Base-by-base conservation (phyloP, 2,329 filamentous ascomycete genomes). In the Pyrenophora tritici-repentis region DNA sequence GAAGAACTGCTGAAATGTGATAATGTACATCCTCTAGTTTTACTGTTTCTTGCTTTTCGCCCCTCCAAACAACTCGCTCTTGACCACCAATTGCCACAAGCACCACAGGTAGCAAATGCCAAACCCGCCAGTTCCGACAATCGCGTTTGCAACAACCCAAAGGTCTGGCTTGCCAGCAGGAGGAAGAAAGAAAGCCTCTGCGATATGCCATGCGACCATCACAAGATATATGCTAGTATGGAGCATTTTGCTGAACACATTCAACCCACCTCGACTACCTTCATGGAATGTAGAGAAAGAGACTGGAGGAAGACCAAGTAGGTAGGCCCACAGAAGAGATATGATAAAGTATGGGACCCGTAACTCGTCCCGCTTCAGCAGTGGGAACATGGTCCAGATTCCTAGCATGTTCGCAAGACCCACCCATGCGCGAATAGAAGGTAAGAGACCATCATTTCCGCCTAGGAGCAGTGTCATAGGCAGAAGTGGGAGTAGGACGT, bases 381-480 rank as follows among this genome's bases (percentile, higher is more conserved):
- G 79, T 0, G 94, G 94, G 68, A 91, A 99, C 83, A 97, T 88
- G 5, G 94, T 97, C 91, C 91, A 97, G 26, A 84, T 84, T 7
- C 89, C 93, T 9, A 97, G 81, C 12, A 94, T 81, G 69, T 99
- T 99, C 46, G 91, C 92, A 68, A 96, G 96, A n/a, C 92, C 92
- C 4, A 97, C 87, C 94, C 94, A 99, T 2, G 90, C 86, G 41
- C 94, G 84, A 14, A 84, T 85, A 45, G 87, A 86, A 53, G 89
- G 88, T 53, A 85, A 85, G 42, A 99, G 76, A 0, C 93, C 93
- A 41, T 89, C 84, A 56, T 87, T 84, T 13, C 89, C 86, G 13
- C 89, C 89, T 33, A 99, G 80, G 4, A 97, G 80, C 6, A 97
- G 76, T 0, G 92, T 97, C 89, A 95, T 96, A 0, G 94, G 94